Evolutionary conservation across 495 filamentous ascomycete species (phyloP).

Genomic region (Penicillium turbatum): DNA sequence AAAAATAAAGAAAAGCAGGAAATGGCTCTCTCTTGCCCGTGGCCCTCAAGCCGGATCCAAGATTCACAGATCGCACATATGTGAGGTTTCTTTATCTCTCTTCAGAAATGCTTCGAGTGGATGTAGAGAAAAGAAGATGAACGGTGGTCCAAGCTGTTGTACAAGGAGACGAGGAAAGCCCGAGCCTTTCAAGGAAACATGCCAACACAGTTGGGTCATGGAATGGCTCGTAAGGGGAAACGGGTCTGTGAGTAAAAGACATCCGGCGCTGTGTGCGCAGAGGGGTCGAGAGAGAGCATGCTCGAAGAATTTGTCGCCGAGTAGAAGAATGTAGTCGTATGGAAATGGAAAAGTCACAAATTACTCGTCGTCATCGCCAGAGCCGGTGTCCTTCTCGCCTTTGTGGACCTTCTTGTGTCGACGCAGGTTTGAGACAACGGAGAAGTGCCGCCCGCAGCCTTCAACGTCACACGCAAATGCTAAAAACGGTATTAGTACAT

Average conservation of each 20-base stretch:
- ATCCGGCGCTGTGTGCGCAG: constrained; percentile 9
- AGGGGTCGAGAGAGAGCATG: constrained; percentile 6
- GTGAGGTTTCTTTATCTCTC: constrained; percentile 11
- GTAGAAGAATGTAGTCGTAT: constrained; percentile 14
- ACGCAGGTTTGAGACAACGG: constrained; percentile 93
- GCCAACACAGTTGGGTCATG: constrained; percentile 18
- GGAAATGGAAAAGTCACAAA: constrained; percentile 5
- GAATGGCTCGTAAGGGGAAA: neutral
- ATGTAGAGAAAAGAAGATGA: constrained; percentile 21
- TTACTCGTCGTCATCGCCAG: constrained; percentile 46
- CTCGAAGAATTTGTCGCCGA: constrained; percentile 9
- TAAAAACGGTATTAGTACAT: constrained; percentile 43
- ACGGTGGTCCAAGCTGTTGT: constrained; percentile 37
- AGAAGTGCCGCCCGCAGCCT: constrained; percentile 94
- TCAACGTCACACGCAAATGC: constrained; percentile 93
- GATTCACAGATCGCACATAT: constrained; percentile 12
- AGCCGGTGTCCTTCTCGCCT: constrained; percentile 57
- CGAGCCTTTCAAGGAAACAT: constrained; percentile 1
- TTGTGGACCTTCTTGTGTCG: constrained; percentile 97
- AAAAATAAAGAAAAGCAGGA: constrained; percentile 13
- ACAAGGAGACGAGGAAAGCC: constrained; percentile 26
- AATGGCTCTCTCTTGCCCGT: constrained; percentile 18
- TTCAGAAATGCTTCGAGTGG: constrained; percentile 15
- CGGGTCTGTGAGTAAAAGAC: constrained; percentile 9
- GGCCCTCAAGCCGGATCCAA: constrained; percentile 27